Base-by-base conservation (phyloP, 495 filamentous ascomycete species). In the Aspergillus diversus region DNA sequence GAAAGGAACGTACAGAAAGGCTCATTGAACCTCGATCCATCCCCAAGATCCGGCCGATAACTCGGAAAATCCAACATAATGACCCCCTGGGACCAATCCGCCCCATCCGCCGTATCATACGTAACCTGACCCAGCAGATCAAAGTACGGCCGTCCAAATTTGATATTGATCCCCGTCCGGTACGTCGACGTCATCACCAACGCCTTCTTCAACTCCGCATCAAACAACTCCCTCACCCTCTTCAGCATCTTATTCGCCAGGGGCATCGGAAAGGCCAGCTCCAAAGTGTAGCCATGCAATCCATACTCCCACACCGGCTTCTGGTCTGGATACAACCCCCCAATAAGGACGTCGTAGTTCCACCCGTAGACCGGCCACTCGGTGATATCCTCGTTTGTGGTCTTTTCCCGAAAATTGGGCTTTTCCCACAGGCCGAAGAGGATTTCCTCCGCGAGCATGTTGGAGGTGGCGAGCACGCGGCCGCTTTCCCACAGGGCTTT, bases 1-100 rank as follows among this genome's bases (percentile, higher is more conserved):
- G 31, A 17, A 32, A n/a, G n/a, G 16, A 13, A 49, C 62, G 27
- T 55, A 64, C 62, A 64, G 32, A 64, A 64, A 7, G 48, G 48
- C 57, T 64, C 62, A 27, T 64, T 64, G 15, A 55, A 64, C 37
- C 56, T 55, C 3, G 21, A 39, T 9, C 55, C 62, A 39, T 35
- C 62, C 1, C 62, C 62, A 13, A 54, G 27, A 9, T 42, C 35
- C 12, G 62, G 62, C 48, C 57, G 57, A 33, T 47, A 64, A 13
- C 37, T 64, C 15, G 62, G 62, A 16, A 64, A 59, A 52, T 64
- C 62, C 49, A 64, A 64, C 62, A 64, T 64, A 13, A 64, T 64
- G 6, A 52, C 62, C 5, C 62, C 62, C 62, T 64, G 17, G 1
- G 48, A 34, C 62, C 62, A 64, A 42, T 64, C 62, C 17, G 62